These are phyloP conservation scores for Eutrema salsugineum DNA, from an alignment of 441 rosid genomes.

Conservation along the genomic window DNA sequence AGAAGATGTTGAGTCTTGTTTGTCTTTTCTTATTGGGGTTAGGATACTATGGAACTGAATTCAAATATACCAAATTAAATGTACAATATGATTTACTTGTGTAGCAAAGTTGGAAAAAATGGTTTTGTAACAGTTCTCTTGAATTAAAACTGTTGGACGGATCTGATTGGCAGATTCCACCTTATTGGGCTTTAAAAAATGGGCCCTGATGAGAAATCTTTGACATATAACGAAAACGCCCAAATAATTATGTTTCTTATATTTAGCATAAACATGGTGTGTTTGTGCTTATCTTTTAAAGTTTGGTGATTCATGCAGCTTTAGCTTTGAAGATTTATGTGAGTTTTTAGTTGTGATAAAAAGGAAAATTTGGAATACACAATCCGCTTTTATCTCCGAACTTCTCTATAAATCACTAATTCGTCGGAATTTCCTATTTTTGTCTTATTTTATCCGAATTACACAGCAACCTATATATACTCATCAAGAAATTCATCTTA, in stretches of 20 bases:
- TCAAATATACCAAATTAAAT: constrained; percentile 13
- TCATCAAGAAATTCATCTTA: constrained; percentile 6
- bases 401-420: constrained; percentile 20
- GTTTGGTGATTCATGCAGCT: constrained; percentile 27
- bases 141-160: background rate
- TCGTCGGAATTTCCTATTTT: constrained; percentile 14
- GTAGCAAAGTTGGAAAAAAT: background rate
- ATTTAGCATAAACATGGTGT: background rate
- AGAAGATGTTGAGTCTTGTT: constrained; percentile 17
- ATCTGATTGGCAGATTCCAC: background rate
- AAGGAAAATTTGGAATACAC: background rate
- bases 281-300: background rate
- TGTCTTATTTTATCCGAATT: constrained; percentile 11
- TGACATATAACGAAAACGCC: background rate
- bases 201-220: background rate
- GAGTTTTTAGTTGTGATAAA: background rate
- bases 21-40: background rate
- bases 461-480: constrained; percentile 21
- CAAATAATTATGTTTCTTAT: background rate
- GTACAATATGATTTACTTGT: constrained; percentile 11
- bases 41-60: background rate
- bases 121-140: background rate
- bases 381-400: constrained; percentile 23
- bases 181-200: background rate
- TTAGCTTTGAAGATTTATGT: background rate